Base-by-base conservation (phyloP, 2,329 filamentous ascomycete genomes). In the Cephalotrichum gorgonifer region DNA sequence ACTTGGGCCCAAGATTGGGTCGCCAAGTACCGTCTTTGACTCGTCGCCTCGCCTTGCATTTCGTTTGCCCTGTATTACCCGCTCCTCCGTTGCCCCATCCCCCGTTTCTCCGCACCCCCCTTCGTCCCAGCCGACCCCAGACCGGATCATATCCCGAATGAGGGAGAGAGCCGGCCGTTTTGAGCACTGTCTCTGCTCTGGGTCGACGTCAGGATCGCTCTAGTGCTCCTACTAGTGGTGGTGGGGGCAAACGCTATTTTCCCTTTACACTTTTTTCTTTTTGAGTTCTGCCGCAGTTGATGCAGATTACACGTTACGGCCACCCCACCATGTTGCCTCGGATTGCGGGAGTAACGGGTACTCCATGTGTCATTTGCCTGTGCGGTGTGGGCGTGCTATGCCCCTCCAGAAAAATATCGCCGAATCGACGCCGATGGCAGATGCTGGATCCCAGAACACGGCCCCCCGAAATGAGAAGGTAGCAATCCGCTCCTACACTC, bases 391-490 rank as follows among this genome's bases (percentile, higher is more conserved):
- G 47, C 52, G 30, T 49, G 39, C 48, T 49, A 50, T 39, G 44
- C 50, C 47, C 41, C 48, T 51, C 51, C 44, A 35, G 49, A 50
- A 48, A 47, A 56, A 44, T 49, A 35, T 49, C 43, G 54, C 54
- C 54, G 54, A 55, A 53, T 48, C 54, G 45, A 52, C 53, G 55
- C 55, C 55, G 55, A 57, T 50, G n/a, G n/a, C n/a, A n/a, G n/a
- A n/a, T n/a, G n/a, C 42, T 44, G n/a, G 44, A 46, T 46, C 46
- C 46, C 20, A 30, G 46, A 31, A 43, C 25, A 38, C 41, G 22
- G 11, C 41, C 20, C 41, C 15, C 22, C 23, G 23, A 17, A 41
- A 23, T 17, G 35, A 41, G 35, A 14, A 17, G 14, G 41, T 43
- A 22, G 27, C 41, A 5, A 27, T 22, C 39, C 44, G 28, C 31